Base-by-base conservation (phyloP, 75 land plant species). In the Adiantum capillusveneris region DNA sequence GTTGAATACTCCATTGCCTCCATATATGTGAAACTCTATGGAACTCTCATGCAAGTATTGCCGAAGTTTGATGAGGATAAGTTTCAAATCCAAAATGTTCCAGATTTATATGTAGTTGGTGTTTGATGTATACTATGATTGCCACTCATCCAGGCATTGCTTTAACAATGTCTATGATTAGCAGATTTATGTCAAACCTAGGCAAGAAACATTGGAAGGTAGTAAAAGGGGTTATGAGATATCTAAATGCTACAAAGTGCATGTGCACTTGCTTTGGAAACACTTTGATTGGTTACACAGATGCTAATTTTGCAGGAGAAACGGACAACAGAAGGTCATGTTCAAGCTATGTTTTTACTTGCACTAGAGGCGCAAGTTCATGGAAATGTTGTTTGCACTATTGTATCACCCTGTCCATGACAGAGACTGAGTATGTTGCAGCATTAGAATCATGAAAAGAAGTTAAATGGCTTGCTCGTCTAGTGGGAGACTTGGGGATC, bases 321-420 rank as follows among this genome's bases (percentile, higher is more conserved):
- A 24, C 17, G 19, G 53, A 51, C 53, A 51, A 51, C n/a, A 51
- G 53, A 51, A 51, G 53, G 53, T 51, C 53, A 6, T 11, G n/a
- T 19, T 51, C 53, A 51, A 6, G 53, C 24, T 51, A 19, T 51
- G 24, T 51, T 19, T 51, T 51, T 18, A 51, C 24, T 19, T 51
- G 24, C 17, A 51, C 11, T 51, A 18, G 24, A 51, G 53, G 53
- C 9, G 53, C 53, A 51, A 18, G 11, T 18, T 19, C 24, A 18
- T 51, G 53, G 53, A 7, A 24, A 18, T 19, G 14, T 24, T 9
- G 18, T 18, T 19, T 51, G 9, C 53, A 51, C n/a, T 18, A 11
- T 24, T 19, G 24, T 19, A 51, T 24, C 19, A 24, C 53, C 6
- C 17, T 19, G 24, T 51, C 53, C 17, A 51, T 18, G 9, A 51